Evolutionary conservation across 768 basidiomycete species (phyloP).

Genomic region (Rhizopogon sp.): DNA sequence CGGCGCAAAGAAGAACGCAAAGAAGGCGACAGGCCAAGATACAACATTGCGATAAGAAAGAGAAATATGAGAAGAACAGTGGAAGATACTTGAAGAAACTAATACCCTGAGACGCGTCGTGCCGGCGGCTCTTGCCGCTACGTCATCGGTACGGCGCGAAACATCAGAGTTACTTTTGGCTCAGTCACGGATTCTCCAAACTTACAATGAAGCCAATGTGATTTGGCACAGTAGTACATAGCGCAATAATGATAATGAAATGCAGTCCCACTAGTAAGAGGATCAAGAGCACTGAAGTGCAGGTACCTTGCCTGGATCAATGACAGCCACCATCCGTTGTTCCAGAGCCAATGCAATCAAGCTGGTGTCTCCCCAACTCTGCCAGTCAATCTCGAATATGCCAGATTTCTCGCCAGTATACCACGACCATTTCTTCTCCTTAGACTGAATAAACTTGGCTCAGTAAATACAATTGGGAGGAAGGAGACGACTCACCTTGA

Average conservation of each 20-base stretch:
- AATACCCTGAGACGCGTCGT: background rate
- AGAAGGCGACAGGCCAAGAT: conserved; percentile 4
- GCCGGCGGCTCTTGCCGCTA: background rate
- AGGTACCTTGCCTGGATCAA: conserved; percentile 53
- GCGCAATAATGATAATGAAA: conserved; percentile 3
- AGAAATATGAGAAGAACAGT: background rate
- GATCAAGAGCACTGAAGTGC: conserved; percentile 4
- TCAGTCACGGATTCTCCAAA: no score
- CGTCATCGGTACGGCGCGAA: background rate
- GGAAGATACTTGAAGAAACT: background rate
- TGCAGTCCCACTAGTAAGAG: background rate
- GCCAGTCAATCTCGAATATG: conserved; percentile 78
- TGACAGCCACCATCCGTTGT: conserved; percentile 59
- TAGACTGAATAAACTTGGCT: conserved; percentile 29
- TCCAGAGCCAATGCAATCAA: conserved; percentile 69
- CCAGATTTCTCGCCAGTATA: conserved; percentile 56
- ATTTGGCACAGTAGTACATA: background rate
- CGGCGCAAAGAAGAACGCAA: conserved; percentile 16
- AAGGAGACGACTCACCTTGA: conserved; percentile 42
- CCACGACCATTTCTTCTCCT: conserved; percentile 60
- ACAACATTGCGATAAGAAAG: conserved; percentile 13
- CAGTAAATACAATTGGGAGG: background rate
- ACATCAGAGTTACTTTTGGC: no score
- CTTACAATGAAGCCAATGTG: no score
- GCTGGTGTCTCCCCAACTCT: conserved; percentile 45